Percentiles rank a stretch among this genome's conserved stretches.
Evolutionary conservation across 768 basidiomycete species (phyloP).

Genomic region (Boletus rubropictus): DNA sequence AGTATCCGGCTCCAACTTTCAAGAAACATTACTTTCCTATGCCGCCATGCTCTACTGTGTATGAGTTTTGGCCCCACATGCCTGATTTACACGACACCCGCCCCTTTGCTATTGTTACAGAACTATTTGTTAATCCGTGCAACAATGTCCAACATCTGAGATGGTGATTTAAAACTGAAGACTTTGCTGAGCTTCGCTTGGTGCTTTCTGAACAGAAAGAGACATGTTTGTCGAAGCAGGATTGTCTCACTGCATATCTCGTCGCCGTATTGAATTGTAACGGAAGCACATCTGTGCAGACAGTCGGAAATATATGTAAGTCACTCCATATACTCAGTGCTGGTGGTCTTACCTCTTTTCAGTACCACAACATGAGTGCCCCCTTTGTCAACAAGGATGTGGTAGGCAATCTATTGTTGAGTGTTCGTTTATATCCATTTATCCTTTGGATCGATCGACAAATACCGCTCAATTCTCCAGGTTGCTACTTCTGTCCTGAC

Average conservation of each 20-base stretch:
- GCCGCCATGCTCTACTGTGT: constrained; percentile 10
- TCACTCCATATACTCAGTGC: neutral
- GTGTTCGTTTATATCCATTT: constrained; percentile 12
- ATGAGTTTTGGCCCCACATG: constrained; percentile 19
- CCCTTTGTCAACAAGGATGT: constrained; percentile 15
- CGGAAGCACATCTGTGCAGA: constrained; percentile 7
- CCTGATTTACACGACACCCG: constrained; percentile 21
- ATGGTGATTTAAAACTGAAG: constrained; percentile 11
- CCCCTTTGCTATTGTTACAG: constrained; percentile 15
- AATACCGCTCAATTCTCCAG: constrained; percentile 1
- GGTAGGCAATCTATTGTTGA: constrained; percentile 17
- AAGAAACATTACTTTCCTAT: constrained; percentile 18
- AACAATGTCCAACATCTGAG: constrained; percentile 11
- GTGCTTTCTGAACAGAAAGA: constrained; percentile 4
- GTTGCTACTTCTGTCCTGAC: constrained; percentile 12
- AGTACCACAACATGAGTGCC: constrained; percentile 19
- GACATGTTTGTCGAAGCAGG: constrained; percentile 22
- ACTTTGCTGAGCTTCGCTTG: constrained; percentile 14
- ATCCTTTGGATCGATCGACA: neutral
- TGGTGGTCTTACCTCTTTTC: neutral
- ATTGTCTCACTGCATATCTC: constrained; percentile 29
- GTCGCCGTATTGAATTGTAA: constrained; percentile 19
- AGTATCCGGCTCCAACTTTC: constrained; percentile 20
- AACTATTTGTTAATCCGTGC: constrained; percentile 8
- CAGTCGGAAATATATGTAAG: constrained; percentile 28